Base-by-base conservation (phyloP, 495 filamentous ascomycete species). In the Astrothelium macrocarpum region DNA sequence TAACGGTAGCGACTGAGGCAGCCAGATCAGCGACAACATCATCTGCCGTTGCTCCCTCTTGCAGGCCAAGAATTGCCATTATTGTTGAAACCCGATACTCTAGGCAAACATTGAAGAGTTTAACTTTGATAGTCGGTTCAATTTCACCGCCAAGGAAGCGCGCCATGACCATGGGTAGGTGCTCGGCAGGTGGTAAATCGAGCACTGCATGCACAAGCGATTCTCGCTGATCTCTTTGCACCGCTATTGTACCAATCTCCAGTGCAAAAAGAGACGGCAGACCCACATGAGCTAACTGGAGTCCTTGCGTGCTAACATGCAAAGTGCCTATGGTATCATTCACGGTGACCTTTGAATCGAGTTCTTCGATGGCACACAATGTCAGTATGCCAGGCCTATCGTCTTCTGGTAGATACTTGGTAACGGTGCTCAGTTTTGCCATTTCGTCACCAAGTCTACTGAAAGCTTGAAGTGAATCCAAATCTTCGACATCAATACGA, bases 401-500 rank as follows among this genome's bases (percentile, higher is more conserved):
- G 76, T 97, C 95, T 71, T 97, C 91, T 0, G 95, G 92, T 3
- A 99, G 79, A 70, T 97, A 97, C 70, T 96, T 97, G 14, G 94
- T 83, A 29, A 97, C 91, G 7, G 85, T 94, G 12, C 91, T 88
- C 5, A 97, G 77, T 67, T 85, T 87, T 16, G 87, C 80, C 36
- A 97, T 64, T 70, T 99, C 95, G 46, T 88, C 84, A 1, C 80
- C 84, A 5, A 99, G 79, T 20, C 78, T 79, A n/a, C 85, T 78
- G 7, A 99, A 75, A 46, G 80, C 79, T 20, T 79, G 73, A 14
- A 95, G 70, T 49, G 86, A 82, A 32, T 82, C 77, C 12, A 88
- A 68, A 49, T 82, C 82, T 1, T 78, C 77, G 12, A 92, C 71
- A 0, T 77, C 72, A 28, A 85, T 73, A 59, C 83, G 83, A 26